These are phyloP conservation scores for Verticillium longisporum DNA, from an alignment of 2,329 filamentous ascomycete genomes.

Conservation along the genomic window DNA sequence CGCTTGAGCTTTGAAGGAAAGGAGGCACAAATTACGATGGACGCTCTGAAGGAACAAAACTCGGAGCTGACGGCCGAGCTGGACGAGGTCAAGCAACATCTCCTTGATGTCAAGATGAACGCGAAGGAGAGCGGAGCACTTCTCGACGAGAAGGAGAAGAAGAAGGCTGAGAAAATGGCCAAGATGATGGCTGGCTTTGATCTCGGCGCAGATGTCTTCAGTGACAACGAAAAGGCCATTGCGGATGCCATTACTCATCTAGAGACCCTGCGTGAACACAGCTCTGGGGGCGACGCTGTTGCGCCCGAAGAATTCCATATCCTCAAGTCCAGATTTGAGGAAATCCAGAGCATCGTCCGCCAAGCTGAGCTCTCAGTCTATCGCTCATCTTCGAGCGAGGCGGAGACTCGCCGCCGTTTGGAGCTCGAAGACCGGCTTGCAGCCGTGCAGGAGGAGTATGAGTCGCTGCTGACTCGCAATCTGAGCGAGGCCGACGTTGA, in stretches of 20 bases:
- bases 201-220: slow-evolving; percentile 85
- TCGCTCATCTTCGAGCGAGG: slow-evolving; percentile 56
- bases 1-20: slow-evolving; percentile 94
- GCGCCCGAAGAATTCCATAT: slow-evolving; percentile 74
- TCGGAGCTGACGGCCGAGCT: slow-evolving; percentile 84
- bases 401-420: slow-evolving; percentile 60
- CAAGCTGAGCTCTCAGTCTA: slow-evolving; percentile 86
- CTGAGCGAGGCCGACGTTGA: slow-evolving; percentile 72
- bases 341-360: slow-evolving; percentile 86
- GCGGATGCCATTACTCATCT: slow-evolving; percentile 78
- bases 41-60: slow-evolving; percentile 93
- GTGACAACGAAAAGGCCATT: slow-evolving; percentile 83
- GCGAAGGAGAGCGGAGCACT: slow-evolving; percentile 88
- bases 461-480: slow-evolving; percentile 73
- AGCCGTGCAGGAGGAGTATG: slow-evolving; percentile 73
- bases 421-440: slow-evolving; percentile 73
- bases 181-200: slow-evolving; percentile 99
- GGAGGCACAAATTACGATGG: slow-evolving; percentile 96
- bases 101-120: slow-evolving; percentile 93
- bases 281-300: slow-evolving; percentile 69
- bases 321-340: slow-evolving; percentile 71
- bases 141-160: slow-evolving; percentile 94
- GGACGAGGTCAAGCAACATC: slow-evolving; percentile 92
- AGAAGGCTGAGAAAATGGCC: slow-evolving; percentile 98
- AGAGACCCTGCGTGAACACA: slow-evolving; percentile 70